Conservation (phyloP, 495 filamentous ascomycete species). For the Glonium stellatum region DNA sequence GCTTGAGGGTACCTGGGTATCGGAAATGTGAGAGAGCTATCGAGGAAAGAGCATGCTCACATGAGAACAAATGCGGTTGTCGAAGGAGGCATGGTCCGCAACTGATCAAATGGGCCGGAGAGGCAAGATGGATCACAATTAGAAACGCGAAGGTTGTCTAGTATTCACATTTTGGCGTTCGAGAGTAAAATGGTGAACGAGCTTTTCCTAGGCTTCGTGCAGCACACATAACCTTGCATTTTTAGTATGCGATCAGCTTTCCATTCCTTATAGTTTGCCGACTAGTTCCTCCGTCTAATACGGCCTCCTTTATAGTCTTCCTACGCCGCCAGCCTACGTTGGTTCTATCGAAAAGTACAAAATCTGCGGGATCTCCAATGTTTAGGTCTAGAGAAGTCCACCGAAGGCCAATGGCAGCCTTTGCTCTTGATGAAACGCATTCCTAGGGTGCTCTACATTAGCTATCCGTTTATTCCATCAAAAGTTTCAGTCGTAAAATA, state of each 20-base stretch:
- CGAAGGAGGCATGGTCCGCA: not conserved
- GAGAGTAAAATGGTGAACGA: not conserved
- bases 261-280: slow-evolving; percentile 24
- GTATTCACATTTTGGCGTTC: not conserved
- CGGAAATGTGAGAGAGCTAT: not conserved
- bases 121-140: not conserved
- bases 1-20: too few species aligned
- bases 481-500: not conserved
- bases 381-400: slow-evolving; percentile 15
- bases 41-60: not conserved
- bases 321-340: slow-evolving; percentile 30
- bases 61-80: not conserved
- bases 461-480: not conserved
- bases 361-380: slow-evolving; percentile 30
- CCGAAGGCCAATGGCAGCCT: slow-evolving; percentile 40
- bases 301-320: slow-evolving; percentile 31
- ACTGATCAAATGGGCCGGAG: not conserved
- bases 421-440: slow-evolving; percentile 54
- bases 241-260: slow-evolving; percentile 4
- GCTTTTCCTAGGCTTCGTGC: not conserved
- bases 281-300: slow-evolving; percentile 24
- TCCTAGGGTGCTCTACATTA: slow-evolving; percentile 19
- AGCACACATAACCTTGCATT: not conserved
- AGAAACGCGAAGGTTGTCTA: not conserved
- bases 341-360: slow-evolving; percentile 29